Base-by-base conservation (phyloP, 345 rosid genomes). In the Syzygium aromaticum region DNA sequence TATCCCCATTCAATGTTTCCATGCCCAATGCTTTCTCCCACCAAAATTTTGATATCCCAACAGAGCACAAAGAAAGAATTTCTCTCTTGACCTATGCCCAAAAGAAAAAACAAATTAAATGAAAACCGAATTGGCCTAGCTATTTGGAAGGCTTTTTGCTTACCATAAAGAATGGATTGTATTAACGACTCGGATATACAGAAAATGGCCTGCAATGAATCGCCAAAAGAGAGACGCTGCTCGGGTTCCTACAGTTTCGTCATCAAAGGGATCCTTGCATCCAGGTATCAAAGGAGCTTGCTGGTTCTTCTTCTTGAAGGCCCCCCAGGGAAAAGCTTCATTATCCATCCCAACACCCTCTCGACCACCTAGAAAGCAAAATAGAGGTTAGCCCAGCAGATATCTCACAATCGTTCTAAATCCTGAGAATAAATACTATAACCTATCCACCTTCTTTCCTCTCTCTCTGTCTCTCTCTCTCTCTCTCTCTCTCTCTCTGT, bases 261-360 rank as follows among this genome's bases (percentile, higher is more conserved):
- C 14, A 22, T 73, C 80, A 73, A 40, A 21, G 23, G 80, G 23
- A 33, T 73, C 80, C 80, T 73, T 14, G 15, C 9, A 38, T 73
- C 49, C 82, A 73, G 49, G 49, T 43, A 87, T 91, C 94, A 98
- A 61, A 96, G 94, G 88, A 93, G 97, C 94, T 96, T 98, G 96
- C 97, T 94, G 85, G 95, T 92, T 90, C 99, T 92, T 88, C 97
- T 91, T 91, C 91, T 95, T 30, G 99, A 88, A 8, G 98, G 95
- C 27, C 99, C 99, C 86, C 99, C 98, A 4, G 99, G 99, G 87
- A 98, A 98, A 87, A 96, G 95, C 92, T 95, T 96, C 98, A 98
- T 96, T 82, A 98, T 96, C 99, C 99, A 98, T 77, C 98, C 99
- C 89, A 98, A 90, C 46, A 98, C 99, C 92, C 98, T 95, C 91